Evolutionary conservation across 2,329 filamentous ascomycete genomes (phyloP), one percentile per base, ranked within the genome.

Genomic region (Fusarium ramigenum): DNA sequence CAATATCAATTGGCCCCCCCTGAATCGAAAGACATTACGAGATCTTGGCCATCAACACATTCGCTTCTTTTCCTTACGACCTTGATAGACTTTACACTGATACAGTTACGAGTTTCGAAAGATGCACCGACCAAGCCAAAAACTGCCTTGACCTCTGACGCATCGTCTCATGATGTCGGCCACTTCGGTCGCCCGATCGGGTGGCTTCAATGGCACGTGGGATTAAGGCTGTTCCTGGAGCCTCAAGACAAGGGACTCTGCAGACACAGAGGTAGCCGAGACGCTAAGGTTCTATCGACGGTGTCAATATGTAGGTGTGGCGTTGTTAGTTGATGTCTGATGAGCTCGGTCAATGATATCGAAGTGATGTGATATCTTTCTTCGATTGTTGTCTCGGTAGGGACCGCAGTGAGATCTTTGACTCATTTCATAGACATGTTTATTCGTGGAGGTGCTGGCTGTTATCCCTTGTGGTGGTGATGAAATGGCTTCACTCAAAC

Each of bases 131-230:
- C n/a, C 18, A 15, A 47, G 40, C 14, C n/a, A n/a, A n/a, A n/a
- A 30, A n/a, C n/a, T 9, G 28, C 34, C 39, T 28, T 39, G 28
- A 14, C 18, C 40, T 54, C 56, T 49, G 16, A 28, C 36, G 34
- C 21, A 56, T 59, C 44, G 53, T 50, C 37, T 46, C 64, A 69
- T 59, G 15, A 44, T 14, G 46, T 36, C 49, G 53, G 70, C 49
- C 36, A 47, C 40, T 66, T 76, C 75, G 74, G 75, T 77, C 70
- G 63, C 72, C 59, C 52, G 63, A 77, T 77, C 64, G 56, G 72
- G 74, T 46, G 66, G 44, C 52, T 64, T 43, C 32, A 23, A 52
- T 36, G 36, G 23, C 73, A 77, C 74, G 74, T 76, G 74, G 69
- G 66, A 70, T 56, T 42, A 34, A 25, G 46, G 16, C 37, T 40